A percentile compares a stretch with the other conserved stretches of the same genome.
phyloP scores from a whole-genome alignment of 169 alveolate species.

The Eimeria sp. region DNA sequence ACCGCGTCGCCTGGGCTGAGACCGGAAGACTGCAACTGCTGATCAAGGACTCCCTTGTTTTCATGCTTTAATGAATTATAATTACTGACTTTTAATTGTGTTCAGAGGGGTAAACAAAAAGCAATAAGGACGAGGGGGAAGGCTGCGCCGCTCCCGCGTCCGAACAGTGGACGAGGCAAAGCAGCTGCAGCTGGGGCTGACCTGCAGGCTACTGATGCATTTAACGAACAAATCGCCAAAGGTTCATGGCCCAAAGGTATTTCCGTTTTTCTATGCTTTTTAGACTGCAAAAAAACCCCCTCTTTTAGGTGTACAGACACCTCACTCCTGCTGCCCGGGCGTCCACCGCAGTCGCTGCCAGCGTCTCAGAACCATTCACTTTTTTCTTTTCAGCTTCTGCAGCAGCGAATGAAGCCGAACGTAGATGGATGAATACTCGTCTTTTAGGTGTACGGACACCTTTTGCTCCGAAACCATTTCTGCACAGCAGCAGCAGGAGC shows the following conservation, averaged over 20 bases:
- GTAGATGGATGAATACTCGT: neutral
- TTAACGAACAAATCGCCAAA: neutral
- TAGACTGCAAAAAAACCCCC: neutral
- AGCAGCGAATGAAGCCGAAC: neutral
- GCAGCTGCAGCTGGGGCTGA: neutral
- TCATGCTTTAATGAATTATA: too few species aligned
- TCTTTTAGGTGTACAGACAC: neutral
- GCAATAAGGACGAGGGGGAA: neutral
- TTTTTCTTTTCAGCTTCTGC: neutral
- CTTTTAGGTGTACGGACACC: neutral
- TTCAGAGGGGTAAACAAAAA: neutral
- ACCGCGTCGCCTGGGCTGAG: too few species aligned
- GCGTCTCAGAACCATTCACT: neutral
- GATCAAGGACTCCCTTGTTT: too few species aligned
- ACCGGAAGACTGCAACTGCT: too few species aligned
- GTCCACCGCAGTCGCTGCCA: neutral
- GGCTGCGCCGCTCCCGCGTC: neutral
- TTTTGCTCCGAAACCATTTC: neutral
- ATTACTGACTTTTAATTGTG: too few species aligned
- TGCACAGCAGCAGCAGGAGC: constrained; percentile 46
- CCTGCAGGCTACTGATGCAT: neutral
- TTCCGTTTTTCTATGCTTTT: neutral
- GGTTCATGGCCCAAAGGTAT: neutral
- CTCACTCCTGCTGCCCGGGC: neutral
- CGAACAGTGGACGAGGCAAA: neutral